These are phyloP conservation scores for Talaromyces stipitatus DNA, from an alignment of 495 filamentous ascomycete species.

Conservation along the genomic window DNA sequence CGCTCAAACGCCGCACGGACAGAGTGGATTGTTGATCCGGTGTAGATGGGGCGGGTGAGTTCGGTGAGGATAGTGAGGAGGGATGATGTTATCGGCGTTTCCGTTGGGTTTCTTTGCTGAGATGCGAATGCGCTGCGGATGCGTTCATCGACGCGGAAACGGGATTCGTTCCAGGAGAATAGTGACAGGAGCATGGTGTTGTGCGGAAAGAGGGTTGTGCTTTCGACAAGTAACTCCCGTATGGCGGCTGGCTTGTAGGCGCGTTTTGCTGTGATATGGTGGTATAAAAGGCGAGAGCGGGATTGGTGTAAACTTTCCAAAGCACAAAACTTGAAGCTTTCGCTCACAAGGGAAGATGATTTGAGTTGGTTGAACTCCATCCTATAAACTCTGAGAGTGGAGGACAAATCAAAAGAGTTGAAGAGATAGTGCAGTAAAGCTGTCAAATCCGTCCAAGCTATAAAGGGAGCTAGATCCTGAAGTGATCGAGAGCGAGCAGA, in stretches of 20 bases:
- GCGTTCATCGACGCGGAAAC: slow-evolving; percentile 63
- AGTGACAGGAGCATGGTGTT: slow-evolving; percentile 74
- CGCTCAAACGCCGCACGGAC: slow-evolving; percentile 63
- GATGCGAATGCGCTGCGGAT: slow-evolving; percentile 50
- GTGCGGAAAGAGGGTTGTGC: slow-evolving; percentile 56
- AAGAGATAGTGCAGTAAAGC: slow-evolving; percentile 59
- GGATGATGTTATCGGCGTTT: slow-evolving; percentile 35
- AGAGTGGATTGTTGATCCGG: slow-evolving; percentile 51
- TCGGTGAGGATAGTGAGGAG: slow-evolving; percentile 65
- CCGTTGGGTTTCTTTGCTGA: slow-evolving; percentile 1
- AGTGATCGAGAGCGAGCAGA: slow-evolving; percentile 50
- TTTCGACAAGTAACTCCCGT: slow-evolving; percentile 49
- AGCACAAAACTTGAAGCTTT: slow-evolving; percentile 24
- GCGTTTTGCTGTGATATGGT: slow-evolving; percentile 49
- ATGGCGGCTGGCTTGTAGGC: slow-evolving; percentile 58
- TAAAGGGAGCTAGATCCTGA: slow-evolving; percentile 32
- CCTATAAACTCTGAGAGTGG: slow-evolving; percentile 42
- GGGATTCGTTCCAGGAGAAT: slow-evolving; percentile 61
- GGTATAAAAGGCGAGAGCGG: slow-evolving; percentile 58
- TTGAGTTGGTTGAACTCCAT: slow-evolving; percentile 34
- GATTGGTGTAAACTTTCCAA: slow-evolving; percentile 57
- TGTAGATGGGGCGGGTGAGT: slow-evolving; percentile 30
- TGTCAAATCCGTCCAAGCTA: slow-evolving; percentile 51
- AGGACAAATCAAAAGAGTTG: slow-evolving; percentile 18
- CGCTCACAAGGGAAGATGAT: slow-evolving; percentile 26